A percentile compares a stretch with the other conserved stretches of the same genome.
phyloP scores from a whole-genome alignment of 805 yeast species.

The Barnettozyma salicaria region DNA sequence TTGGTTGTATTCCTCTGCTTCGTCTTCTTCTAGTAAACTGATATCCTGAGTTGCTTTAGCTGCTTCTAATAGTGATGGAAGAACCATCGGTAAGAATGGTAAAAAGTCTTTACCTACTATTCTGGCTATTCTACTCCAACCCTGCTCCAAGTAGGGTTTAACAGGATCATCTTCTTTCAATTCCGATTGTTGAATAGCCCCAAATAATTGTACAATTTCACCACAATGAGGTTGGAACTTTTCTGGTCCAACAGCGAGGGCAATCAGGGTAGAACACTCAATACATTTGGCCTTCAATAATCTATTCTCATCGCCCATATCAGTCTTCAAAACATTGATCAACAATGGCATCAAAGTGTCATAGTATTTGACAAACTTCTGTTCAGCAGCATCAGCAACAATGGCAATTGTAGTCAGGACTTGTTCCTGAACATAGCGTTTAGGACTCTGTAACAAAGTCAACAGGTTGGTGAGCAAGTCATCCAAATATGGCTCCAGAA shows the following conservation, averaged over 20 bases:
- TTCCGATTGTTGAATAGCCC: conserved; percentile 57
- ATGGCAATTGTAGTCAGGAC: conserved; percentile 94
- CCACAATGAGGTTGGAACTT: conserved; percentile 71
- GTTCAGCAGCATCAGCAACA: conserved; percentile 94
- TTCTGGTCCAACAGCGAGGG: conserved; percentile 90
- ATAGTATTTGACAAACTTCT: conserved; percentile 82
- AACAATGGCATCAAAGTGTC: conserved; percentile 91
- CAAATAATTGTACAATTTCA: conserved; percentile 67
- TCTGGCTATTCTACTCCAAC: conserved; percentile 92
- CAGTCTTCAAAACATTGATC: conserved; percentile 70
- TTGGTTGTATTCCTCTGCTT: conserved; percentile 74
- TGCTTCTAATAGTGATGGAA: conserved; percentile 81
- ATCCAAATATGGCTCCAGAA: conserved; percentile 90
- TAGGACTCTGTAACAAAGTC: conserved; percentile 73
- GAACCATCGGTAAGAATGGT: conserved; percentile 75
- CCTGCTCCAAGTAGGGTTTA: conserved; percentile 80
- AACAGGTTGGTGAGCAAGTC: conserved; percentile 67
- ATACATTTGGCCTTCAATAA: conserved; percentile 86
- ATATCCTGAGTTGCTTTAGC: conserved; percentile 91
- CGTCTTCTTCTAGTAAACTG: conserved; percentile 80
- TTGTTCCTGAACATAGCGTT: conserved; percentile 94
- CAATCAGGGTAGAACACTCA: conserved; percentile 92
- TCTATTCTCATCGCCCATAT: conserved; percentile 72
- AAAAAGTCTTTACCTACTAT: conserved; percentile 80
- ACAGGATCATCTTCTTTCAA: conserved; percentile 78